Evolutionary conservation across 2,329 filamentous ascomycete species (phyloP), one percentile per base, ranked within the genome.

Genomic region (Sclerotinia sclerotiorum): DNA sequence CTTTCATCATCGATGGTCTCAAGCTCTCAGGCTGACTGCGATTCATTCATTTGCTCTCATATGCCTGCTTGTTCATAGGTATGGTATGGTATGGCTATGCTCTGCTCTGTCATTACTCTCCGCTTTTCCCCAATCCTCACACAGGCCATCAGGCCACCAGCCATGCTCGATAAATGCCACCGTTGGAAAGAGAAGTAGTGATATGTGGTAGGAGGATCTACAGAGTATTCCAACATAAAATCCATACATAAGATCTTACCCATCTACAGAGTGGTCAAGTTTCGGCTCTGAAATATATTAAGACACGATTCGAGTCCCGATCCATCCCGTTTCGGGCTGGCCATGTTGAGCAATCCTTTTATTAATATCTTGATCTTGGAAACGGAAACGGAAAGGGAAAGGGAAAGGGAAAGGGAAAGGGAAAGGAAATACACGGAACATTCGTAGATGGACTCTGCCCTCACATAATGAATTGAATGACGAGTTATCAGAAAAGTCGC

Each of bases 301-400:
- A 67, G 65, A 67, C 44, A 68, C 39, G 24, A 68, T 63, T 55
- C 48, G 27, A 64, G 27, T 64, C 49, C 27, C 27, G 65, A 68
- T 68, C 48, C 39, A 68, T 54, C 35, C 65, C 65, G 57, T 55
- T 68, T 55, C 48, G 65, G 32, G 29, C 32, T 67, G 55, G 42
- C 46, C 13, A 27, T 42, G 24, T 35, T 39, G 32, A 39, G 42
- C 39, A 58, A 65, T 65, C 51, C 51, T 46, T 58, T 58, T 57
- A 35, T 35, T 39, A n/a, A n/a, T n/a, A 39, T 39, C 39, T 39
- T 13, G 39, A 44, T 57, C 39, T 32, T 57, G 51, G 51, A n/a
- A n/a, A n/a, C n/a, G n/a, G n/a, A 48, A 35, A 35, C 32, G 32
- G 32, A 35, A 35, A 35, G 35, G 35, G 35, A 35, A 35, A 1